Evolutionary conservation across 2,329 filamentous ascomycete species (phyloP), one percentile per base, ranked within the genome.

Genomic region (Blastomyces silverae): DNA sequence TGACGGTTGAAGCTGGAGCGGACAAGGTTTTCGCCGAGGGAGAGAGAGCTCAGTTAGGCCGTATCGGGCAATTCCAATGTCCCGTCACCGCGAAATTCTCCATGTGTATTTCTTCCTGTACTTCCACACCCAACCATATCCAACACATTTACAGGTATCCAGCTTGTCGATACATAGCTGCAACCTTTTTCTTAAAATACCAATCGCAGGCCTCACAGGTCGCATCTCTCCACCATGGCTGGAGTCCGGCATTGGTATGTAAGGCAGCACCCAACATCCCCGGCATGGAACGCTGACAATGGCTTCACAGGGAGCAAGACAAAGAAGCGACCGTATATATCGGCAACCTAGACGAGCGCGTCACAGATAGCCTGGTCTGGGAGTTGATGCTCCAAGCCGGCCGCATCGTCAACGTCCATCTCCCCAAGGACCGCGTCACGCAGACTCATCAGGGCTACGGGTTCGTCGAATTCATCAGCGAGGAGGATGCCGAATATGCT

Each of bases 301-400:
- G 60, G 52, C 69, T 62, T 63, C n/a, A 22, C 69, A 92, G 89
- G 90, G 91, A 97, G 77, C 93, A 97, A 82, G 93, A 97, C 79
- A 97, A 97, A 79, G 93, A 97, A 79, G 92, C 92, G 71, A 97
- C 94, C 53, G 90, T 97, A 76, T 99, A 99, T 78, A 91, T 97
- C 71, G 94, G 94, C 75, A 97, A 97, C 78, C 91, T 99, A 73
- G 94, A 99, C 81, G 94, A 99, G 82, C 91, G 94, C 77, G 90
- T 94, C 69, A 89, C 89, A 58, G 91, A 96, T 75, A 88, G 89
- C 71, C 85, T 96, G 70, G 87, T 99, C 70, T 97, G 94, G 88
- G 94, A 99, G 82, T 84, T 99, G 73, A 97, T 97, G 92, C 87
- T 97, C 64, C 94, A 99, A 81, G 92, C 92, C 76, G 94, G 94